Base-by-base conservation (phyloP, 148 eudicot species). In the Rhododendron kiyosumense region DNA sequence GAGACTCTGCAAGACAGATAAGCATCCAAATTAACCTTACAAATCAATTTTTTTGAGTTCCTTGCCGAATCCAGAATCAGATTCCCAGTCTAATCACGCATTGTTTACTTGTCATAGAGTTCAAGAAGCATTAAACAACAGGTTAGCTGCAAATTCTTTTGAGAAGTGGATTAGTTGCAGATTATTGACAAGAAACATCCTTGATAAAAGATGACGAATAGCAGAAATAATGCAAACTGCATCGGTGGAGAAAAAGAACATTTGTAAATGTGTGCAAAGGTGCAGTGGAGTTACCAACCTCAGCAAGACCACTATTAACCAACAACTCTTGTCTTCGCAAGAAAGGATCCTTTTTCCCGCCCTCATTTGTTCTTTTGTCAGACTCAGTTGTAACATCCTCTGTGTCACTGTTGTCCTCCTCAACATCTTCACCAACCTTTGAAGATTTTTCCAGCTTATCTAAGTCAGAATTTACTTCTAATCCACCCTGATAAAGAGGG, bases 231-330 rank as follows among this genome's bases (percentile, higher is more conserved):
- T 9, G 45, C 7, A 38, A n/a, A 59, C 65, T 81, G 22, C 45
- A 69, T 65, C 24, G 5, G 12, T 38, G 45, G 26, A 43, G 36
- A 26, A 9, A 52, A 15, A 13, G 9, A 84, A 48, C 24, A 38
- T 22, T 36, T 28, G 11, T 22, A 54, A 74, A 71, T 71, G 48
- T 74, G 61, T 46, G 48, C 51, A 86, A n/a, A 61, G 49, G 81
- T 59, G 73, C 28, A 79, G 30, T 11, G 46, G 85, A 52, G 78
- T 24, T 84, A 91, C 92, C 86, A 85, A 97, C 99, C 99, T 97
- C 98, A 79, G 99, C 98, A 89, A 97, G 95, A 85, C 99, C 99
- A 87, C 98, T 97, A 84, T 93, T 84, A 51, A 97, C 87, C 79
- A 97, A 89, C 90, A 97, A 88, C 89, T 97, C 98, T 86, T 91